Base-by-base conservation (phyloP, 352 stramenopile genomes). In the Thraustotheca clavata region DNA sequence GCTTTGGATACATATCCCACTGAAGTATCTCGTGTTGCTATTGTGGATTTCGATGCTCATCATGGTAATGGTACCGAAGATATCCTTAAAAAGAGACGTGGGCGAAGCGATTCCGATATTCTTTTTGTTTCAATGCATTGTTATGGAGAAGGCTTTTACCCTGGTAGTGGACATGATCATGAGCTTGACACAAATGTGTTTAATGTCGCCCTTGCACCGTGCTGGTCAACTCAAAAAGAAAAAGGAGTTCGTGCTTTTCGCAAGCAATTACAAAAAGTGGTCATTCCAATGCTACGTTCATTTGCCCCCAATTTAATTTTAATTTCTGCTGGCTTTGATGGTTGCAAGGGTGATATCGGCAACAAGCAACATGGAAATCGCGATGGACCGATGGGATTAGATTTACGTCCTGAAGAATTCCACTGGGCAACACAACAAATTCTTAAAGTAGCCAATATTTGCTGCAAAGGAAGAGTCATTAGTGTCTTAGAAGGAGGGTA, bases 401-500 rank as follows among this genome's bases (percentile, higher is more conserved):
- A 70, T 39, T 63, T 87, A 9, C 60, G 75, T 31, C 67, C 72
- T 1, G 63, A 20, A 6, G 57, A 89, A 62, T 87, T 81, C 55
- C 41, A 67, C 38, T 87, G 74, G 75, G 70, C 72, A 14, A 80
- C 80, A 14, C 67, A 60, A 16, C 69, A 81, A 70, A 75, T 96
- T 47, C 69, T 86, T 38, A 73, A 89, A 59, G 73, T 96, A 68
- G 85, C 87, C 26, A 80, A 90, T 63, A 80, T 88, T 62, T 96
- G 86, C 71, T 95, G 88, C 60, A 55, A 91, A 24, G 88, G 88
- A n/a, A 71, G 81, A 49, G 75, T 96, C 47, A 76, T 97, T 5
- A 93, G 80, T 24, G 82, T 97, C 11, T 67, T 97, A 29, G 88
- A 97, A 69, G 88, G 87, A 62, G 88, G 87, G 24, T 96, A 96